phyloP scores from a whole-genome alignment of 2,329 filamentous ascomycete species.

The Hypoxylon sp. region DNA sequence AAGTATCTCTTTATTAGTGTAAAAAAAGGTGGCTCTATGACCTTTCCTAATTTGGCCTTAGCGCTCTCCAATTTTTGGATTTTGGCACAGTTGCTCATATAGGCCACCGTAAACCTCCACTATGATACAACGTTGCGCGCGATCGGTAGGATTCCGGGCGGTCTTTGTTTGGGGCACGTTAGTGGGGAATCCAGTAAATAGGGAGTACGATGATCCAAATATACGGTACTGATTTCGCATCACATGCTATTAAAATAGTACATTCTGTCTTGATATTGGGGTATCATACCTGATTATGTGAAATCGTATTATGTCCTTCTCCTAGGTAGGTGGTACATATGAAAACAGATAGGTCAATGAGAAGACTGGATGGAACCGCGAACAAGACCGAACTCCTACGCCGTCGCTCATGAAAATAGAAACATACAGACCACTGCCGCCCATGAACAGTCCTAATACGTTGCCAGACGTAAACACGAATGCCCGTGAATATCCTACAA shows the following conservation, averaged over 20 bases:
- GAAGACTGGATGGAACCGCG: constrained; percentile 11
- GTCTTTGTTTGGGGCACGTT: constrained; percentile 19
- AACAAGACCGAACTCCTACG: constrained; percentile 20
- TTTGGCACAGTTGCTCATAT: too few relatives aligned
- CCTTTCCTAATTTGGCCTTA: too few relatives aligned
- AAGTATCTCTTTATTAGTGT: too few relatives aligned
- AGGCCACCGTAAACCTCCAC: too few relatives aligned
- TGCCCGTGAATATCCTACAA: constrained; percentile 20
- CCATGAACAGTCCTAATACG: background rate
- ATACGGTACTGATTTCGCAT: background rate
- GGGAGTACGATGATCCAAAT: constrained; percentile 5
- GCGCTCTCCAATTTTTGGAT: too few relatives aligned
- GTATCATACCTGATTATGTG: constrained; percentile 26
- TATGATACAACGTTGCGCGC: constrained; percentile 39
- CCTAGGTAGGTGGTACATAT: background rate
- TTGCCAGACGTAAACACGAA: background rate
- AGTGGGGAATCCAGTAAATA: constrained; percentile 22
- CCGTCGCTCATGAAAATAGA: constrained; percentile 35
- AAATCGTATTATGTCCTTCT: constrained; percentile 6
- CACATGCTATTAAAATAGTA: background rate
- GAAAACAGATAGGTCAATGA: too few relatives aligned
- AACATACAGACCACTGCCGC: constrained; percentile 1
- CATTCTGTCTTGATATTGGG: background rate
- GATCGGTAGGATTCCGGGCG: constrained; percentile 27
- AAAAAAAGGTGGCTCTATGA: too few relatives aligned